A percentile compares a stretch with the other conserved stretches of the same genome.
phyloP scores from a whole-genome alignment of 768 basidiomycete genomes.

The Amanita polypyramis region DNA sequence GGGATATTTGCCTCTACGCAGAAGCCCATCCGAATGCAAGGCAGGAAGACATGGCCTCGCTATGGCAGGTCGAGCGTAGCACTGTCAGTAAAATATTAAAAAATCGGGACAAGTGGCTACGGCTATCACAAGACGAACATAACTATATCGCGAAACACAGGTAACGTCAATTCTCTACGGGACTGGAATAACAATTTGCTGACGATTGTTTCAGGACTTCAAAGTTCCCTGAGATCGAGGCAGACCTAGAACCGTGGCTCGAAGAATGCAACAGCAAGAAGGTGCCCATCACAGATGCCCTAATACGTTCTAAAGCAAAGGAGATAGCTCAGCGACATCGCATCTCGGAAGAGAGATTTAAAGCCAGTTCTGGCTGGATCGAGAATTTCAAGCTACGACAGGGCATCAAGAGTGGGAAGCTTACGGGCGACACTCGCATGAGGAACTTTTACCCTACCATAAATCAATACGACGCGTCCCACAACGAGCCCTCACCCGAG shows the following conservation, averaged over 20 bases:
- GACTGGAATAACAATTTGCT: background rate
- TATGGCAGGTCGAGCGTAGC: conserved; percentile 77
- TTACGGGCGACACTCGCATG: conserved; percentile 25
- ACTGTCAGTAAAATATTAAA: conserved; percentile 93
- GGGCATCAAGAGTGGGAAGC: conserved; percentile 59
- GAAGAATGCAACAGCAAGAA: conserved; percentile 36
- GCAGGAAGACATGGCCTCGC: conserved; percentile 76
- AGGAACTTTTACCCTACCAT: background rate
- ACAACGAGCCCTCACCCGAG: background rate
- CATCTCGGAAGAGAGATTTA: conserved; percentile 67
- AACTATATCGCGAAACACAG: conserved; percentile 60
- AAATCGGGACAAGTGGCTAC: conserved; percentile 74
- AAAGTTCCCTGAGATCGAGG: conserved; percentile 75
- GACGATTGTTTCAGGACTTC: conserved; percentile 40
- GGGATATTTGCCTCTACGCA: conserved; percentile 62
- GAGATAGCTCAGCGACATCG: conserved; percentile 47
- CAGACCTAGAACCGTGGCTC: conserved; percentile 50
- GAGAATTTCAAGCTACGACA: conserved; percentile 86
- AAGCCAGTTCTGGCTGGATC: conserved; percentile 87
- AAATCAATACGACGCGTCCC: background rate
- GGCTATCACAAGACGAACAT: conserved; percentile 46
- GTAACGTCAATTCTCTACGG: conserved; percentile 22
- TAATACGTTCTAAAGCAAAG: conserved; percentile 55
- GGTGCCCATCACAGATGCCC: conserved; percentile 50
- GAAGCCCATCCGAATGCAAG: conserved; percentile 53